Evolutionary conservation across 805 yeast genomes (phyloP), one percentile per base, ranked within the genome.

Genomic region (Hanseniaspora meyeri): DNA sequence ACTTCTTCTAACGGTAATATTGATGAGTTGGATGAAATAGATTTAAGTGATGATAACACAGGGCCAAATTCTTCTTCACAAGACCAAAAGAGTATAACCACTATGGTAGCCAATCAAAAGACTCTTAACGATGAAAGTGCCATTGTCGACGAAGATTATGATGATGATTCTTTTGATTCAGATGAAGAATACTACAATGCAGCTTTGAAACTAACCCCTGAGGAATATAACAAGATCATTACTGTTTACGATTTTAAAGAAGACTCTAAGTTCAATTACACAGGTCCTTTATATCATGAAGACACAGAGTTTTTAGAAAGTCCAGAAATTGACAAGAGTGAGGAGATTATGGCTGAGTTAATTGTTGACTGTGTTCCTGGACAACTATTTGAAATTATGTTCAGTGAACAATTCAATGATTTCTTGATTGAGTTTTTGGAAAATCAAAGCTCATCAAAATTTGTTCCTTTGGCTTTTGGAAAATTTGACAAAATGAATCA

Each of bases 321-420:
- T 34, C 75, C 77, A 2, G 74, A 70, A 1, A 62, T 62, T 34
- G 64, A 65, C 4, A 74, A 75, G 19, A 72, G 77, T 12, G 88
- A 82, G 61, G 77, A 72, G 47, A 66, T 78, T 4, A 72, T 85
- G 37, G 70, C 80, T 5, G 77, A 77, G 40, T 78, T 76, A 27
- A 71, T 69, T 1, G 70, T 85, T 39, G 69, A 74, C 16, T 90
- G 86, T 0, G 93, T 97, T 0, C 71, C 91, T 4, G 96, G 96
- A 0, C 74, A 83, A 0, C 77, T 88, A 0, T 87, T 75, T 63
- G 79, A 78, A 56, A 62, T 90, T 9, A 61, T 89, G 49, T 91
- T 84, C 69, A 95, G 96, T 29, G 71, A 74, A 6, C 76, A 79
- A 50, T 76, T 74, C 40, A 59, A 65, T 6, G 62, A 66, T 3